These are phyloP conservation scores for Nicotiana tomentosiformis DNA, from an alignment of 257 asterid species.

Conservation along the genomic window DNA sequence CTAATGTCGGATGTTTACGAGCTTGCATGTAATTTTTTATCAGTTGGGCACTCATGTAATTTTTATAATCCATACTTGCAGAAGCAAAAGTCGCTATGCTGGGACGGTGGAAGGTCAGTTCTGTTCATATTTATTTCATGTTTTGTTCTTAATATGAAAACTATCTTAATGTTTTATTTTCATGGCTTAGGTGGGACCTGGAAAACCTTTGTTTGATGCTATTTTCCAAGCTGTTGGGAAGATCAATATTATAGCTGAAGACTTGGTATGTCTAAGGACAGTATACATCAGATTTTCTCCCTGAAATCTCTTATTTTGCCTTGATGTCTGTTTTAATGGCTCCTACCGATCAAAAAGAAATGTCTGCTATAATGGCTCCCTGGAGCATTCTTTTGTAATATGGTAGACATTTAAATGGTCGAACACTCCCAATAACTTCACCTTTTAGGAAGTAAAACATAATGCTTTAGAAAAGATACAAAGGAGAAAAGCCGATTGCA, in stretches of 20 bases:
- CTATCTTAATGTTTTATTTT: slow-evolving; percentile 24
- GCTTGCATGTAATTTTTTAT: slow-evolving; percentile 9
- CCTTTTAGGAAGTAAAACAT: background rate
- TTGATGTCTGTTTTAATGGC: background rate
- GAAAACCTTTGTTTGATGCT: slow-evolving; percentile 77
- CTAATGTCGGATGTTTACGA: slow-evolving; percentile 15
- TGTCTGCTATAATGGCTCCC: background rate
- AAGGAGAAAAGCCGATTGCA: background rate
- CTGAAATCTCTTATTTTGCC: background rate
- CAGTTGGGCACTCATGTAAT: background rate
- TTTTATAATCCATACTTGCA: slow-evolving; percentile 28
- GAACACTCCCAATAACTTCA: background rate
- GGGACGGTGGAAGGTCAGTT: slow-evolving; percentile 90
- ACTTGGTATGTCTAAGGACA: slow-evolving; percentile 57
- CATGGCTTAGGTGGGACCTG: slow-evolving; percentile 86
- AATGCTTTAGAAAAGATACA: background rate
- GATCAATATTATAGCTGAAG: slow-evolving; percentile 90
- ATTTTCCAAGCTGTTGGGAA: slow-evolving; percentile 70
- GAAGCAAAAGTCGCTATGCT: slow-evolving; percentile 82
- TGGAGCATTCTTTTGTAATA: background rate
- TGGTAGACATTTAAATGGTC: background rate
- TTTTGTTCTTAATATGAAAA: slow-evolving; percentile 15
- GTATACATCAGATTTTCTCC: background rate
- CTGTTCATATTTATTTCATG: slow-evolving; percentile 8
- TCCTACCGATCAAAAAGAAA: background rate